Percentiles rank a stretch among this genome's conserved stretches.
Evolutionary conservation across 345 rosid species (phyloP).

Genomic region (Durio zibethinus): DNA sequence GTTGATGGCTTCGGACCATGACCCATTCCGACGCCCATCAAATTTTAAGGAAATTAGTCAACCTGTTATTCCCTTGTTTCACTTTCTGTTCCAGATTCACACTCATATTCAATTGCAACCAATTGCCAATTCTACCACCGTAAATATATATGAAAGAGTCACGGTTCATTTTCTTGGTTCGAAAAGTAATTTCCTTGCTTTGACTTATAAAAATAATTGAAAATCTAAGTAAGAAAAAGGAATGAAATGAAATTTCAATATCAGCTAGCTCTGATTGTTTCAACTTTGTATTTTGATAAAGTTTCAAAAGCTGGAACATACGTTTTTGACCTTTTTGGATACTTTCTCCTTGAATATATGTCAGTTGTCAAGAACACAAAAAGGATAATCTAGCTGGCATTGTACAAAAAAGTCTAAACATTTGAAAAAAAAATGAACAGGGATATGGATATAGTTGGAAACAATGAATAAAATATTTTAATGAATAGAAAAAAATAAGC

Average conservation of each 20-base stretch:
- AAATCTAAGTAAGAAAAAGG: not conserved
- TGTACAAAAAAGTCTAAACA: not conserved
- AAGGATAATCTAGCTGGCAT: conserved; percentile 1
- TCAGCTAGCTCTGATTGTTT: conserved; percentile 27
- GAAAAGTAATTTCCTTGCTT: too few relatives aligned
- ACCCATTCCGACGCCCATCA: not conserved
- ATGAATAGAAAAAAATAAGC: not conserved
- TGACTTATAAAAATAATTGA: not conserved
- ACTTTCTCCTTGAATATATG: not conserved
- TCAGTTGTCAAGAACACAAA: not conserved
- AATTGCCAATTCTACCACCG: not conserved
- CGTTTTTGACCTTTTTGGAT: conserved; percentile 20
- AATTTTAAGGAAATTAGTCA: not conserved
- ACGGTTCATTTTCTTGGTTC: not conserved
- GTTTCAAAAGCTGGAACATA: conserved; percentile 3
- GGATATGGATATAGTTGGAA: not conserved
- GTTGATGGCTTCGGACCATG: not conserved
- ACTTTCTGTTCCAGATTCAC: not conserved
- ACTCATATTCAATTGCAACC: not conserved
- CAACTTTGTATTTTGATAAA: conserved; percentile 10
- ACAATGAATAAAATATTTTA: not conserved
- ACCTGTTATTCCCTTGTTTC: not conserved
- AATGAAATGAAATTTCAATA: not conserved
- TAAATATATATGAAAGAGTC: not conserved
- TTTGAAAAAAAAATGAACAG: not conserved